These are phyloP conservation scores for Endothia cerciana DNA, from an alignment of 2,329 filamentous ascomycete species.

Conservation along the genomic window DNA sequence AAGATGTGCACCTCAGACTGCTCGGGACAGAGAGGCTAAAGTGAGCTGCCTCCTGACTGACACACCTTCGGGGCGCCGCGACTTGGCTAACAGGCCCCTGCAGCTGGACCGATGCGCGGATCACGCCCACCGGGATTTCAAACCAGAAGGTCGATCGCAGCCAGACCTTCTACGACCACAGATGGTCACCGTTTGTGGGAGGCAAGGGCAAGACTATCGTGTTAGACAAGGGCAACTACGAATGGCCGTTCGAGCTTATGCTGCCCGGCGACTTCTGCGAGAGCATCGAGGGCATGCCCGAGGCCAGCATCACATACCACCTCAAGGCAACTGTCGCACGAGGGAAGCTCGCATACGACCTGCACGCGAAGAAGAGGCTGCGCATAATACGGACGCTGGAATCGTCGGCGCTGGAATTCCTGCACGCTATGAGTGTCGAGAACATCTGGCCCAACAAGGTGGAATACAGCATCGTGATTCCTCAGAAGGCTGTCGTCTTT, in stretches of 20 bases:
- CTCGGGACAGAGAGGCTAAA: slow-evolving; percentile 70
- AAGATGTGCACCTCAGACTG: slow-evolving; percentile 73
- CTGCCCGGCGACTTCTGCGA: slow-evolving; percentile 77
- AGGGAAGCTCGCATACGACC: slow-evolving; percentile 86
- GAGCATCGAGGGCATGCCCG: slow-evolving; percentile 86
- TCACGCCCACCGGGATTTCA: slow-evolving; percentile 61
- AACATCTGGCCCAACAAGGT: slow-evolving; percentile 98
- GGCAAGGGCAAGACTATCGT: slow-evolving; percentile 59
- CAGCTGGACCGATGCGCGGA: slow-evolving; percentile 57
- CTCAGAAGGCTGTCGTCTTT: slow-evolving; percentile 92
- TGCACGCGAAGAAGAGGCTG: slow-evolving; percentile 77
- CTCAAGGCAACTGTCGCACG: slow-evolving; percentile 88
- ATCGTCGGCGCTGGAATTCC: slow-evolving; percentile 74
- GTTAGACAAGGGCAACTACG: slow-evolving; percentile 76
- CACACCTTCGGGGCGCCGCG: background rate
- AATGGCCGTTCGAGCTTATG: slow-evolving; percentile 78
- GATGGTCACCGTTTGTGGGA: slow-evolving; percentile 69
- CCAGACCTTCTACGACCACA: slow-evolving; percentile 66
- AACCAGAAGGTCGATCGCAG: slow-evolving; percentile 63
- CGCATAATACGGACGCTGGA: slow-evolving; percentile 79
- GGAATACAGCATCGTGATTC: slow-evolving; percentile 91
- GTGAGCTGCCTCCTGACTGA: slow-evolving; percentile 50
- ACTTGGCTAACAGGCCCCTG: slow-evolving; percentile 28
- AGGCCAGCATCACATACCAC: slow-evolving; percentile 87
- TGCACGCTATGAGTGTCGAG: slow-evolving; percentile 92